These are phyloP conservation scores for Phyllostachys edulis DNA, from an alignment of 176 grass and related monocot species.

Conservation along the genomic window DNA sequence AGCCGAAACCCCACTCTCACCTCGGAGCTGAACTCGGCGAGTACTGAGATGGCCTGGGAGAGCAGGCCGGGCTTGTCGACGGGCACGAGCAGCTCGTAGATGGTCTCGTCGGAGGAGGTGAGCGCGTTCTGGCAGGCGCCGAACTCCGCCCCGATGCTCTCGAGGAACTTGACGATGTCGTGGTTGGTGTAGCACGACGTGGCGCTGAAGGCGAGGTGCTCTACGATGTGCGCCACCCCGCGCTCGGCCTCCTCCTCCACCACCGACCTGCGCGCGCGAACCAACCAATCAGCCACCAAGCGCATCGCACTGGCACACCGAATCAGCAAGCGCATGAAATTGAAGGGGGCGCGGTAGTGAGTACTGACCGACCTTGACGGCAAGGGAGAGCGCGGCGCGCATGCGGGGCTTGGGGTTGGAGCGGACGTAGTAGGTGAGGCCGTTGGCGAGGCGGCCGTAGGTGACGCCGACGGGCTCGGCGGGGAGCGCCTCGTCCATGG, in stretches of 20 bases:
- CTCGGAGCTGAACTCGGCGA: constrained; percentile 96
- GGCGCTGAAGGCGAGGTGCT: constrained; percentile 97
- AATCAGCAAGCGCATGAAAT: not conserved
- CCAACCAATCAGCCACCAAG: constrained; percentile 14
- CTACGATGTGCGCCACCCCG: constrained; percentile 94
- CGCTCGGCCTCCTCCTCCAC: constrained; percentile 92
- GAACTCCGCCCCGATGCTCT: constrained; percentile 98
- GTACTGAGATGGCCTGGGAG: constrained; percentile 89
- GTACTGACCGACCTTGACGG: constrained; percentile 96
- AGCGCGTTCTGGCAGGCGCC: constrained; percentile 97
- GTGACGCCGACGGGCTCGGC: constrained; percentile 69
- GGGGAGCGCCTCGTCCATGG: constrained; percentile 74
- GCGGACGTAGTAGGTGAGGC: constrained; percentile 93
- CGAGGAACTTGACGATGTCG: constrained; percentile 96
- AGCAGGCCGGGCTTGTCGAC: constrained; percentile 87
- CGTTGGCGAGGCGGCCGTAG: constrained; percentile 85
- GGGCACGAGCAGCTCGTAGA: constrained; percentile 95
- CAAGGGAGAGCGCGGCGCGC: constrained; percentile 93
- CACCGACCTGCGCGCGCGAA: constrained; percentile 64
- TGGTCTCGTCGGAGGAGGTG: constrained; percentile 95
- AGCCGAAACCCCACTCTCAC: constrained; percentile 5
- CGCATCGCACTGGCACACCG: not conserved
- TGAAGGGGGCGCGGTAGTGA: not conserved
- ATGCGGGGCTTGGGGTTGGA: constrained; percentile 88
- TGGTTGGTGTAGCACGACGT: constrained; percentile 92